phyloP scores from a whole-genome alignment of 192 early-diverging fungal genomes.

The Coemansia sp. region DNA sequence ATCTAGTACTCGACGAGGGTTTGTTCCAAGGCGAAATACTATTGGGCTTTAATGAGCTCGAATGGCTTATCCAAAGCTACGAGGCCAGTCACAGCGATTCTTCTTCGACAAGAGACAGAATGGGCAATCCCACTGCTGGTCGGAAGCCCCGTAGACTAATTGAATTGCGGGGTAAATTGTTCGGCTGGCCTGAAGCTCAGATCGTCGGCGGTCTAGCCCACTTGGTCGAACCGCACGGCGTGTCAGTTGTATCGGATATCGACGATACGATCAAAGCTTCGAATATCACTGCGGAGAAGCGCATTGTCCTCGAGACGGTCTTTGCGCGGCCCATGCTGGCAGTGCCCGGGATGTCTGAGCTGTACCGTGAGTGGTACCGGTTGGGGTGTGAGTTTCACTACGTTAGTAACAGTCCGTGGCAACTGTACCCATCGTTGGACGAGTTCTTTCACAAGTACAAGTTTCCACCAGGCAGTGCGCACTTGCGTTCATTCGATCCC shows the following conservation, averaged over 20 bases:
- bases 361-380: conserved; percentile 68
- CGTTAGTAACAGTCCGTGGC: conserved; percentile 83
- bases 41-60: conserved; percentile 50
- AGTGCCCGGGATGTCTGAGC: conserved; percentile 78
- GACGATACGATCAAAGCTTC: conserved; percentile 94
- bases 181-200: conserved; percentile 14
- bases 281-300: conserved; percentile 65
- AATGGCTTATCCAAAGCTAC: conserved; percentile 51
- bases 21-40: conserved; percentile 50
- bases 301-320: conserved; percentile 59
- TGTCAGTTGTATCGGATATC: conserved; percentile 81
- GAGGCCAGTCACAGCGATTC: not conserved
- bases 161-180: conserved; percentile 38
- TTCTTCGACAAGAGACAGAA: not conserved
- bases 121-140: not conserved
- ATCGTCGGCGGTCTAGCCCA: conserved; percentile 32
- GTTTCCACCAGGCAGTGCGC: conserved; percentile 82
- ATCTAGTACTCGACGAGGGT: conserved; percentile 37
- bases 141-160: conserved; percentile 20
- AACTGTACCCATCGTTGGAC: conserved; percentile 69
- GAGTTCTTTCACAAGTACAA: conserved; percentile 63
- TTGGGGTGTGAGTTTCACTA: conserved; percentile 75
- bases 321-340: conserved; percentile 55
- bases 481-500: conserved; percentile 65
- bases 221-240: conserved; percentile 59